Conservation (phyloP, 331 rosid species). For the Acacia concinna region DNA sequence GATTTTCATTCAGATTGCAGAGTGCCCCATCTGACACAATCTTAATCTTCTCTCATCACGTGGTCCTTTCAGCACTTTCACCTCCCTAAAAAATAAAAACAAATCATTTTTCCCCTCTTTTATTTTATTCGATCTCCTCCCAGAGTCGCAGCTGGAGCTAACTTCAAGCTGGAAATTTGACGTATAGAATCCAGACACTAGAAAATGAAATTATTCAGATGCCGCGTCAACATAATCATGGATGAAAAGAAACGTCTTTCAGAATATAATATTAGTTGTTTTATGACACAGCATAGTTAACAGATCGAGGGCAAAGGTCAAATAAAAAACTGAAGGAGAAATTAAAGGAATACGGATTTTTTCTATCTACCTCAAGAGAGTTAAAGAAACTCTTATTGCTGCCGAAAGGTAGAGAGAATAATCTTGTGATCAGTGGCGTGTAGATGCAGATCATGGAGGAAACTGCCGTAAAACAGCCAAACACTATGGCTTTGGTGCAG, state of each 20-base stretch:
- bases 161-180: not conserved
- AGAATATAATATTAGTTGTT: no score
- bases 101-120: not conserved
- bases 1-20: not conserved
- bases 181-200: not conserved
- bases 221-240: not conserved
- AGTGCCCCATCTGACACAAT: not conserved
- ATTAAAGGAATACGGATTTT: not conserved
- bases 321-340: not conserved
- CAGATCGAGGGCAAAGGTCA: no score
- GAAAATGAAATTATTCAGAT: not conserved
- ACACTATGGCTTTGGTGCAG: not conserved
- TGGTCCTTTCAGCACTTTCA: slow-evolving; percentile 5
- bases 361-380: not conserved
- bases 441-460: not conserved
- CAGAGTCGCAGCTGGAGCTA: not conserved
- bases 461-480: not conserved
- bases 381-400: not conserved
- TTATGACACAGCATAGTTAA: not conserved
- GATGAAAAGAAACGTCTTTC: not conserved
- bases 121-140: not conserved
- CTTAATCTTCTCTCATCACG: not conserved
- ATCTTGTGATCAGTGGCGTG: not conserved
- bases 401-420: not conserved
- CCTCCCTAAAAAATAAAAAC: not conserved